Conservation (phyloP, 352 stramenopile species). For the Thalassiosira mediterranea region DNA sequence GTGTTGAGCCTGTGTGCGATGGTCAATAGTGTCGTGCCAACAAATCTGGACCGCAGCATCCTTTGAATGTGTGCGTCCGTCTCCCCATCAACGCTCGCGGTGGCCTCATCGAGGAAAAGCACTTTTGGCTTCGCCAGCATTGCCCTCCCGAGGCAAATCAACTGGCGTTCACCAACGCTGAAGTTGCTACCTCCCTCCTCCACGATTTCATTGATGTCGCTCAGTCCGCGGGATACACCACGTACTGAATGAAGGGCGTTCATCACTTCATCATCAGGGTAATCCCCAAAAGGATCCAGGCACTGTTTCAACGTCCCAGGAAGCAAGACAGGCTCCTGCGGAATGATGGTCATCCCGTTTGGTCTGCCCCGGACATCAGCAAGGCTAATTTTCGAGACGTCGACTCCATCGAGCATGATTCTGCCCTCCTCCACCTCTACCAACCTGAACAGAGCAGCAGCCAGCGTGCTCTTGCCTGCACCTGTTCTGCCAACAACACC, state of each 20-base stretch:
- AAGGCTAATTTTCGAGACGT: conserved; percentile 87
- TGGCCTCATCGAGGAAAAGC: conserved; percentile 95
- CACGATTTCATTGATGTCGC: conserved; percentile 79
- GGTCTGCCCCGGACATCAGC: conserved; percentile 86
- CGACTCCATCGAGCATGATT: conserved; percentile 91
- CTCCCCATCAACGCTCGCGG: conserved; percentile 86
- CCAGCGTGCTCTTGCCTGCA: conserved; percentile 88
- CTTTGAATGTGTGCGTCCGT: conserved; percentile 89
- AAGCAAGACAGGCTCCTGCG: conserved; percentile 93
- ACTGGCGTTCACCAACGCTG: conserved; percentile 92
- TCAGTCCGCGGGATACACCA: conserved; percentile 47
- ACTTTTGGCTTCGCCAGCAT: conserved; percentile 89
- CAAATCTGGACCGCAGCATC: conserved; percentile 87
- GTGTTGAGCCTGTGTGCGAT: conserved; percentile 97
- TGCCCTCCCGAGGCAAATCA: conserved; percentile 95
- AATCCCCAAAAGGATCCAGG: conserved; percentile 86
- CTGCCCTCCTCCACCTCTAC: conserved; percentile 89
- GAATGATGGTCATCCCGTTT: conserved; percentile 90
- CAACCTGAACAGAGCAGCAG: conserved; percentile 91
- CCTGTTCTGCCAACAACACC: conserved; percentile 91
- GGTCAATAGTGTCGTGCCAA: conserved; percentile 91
- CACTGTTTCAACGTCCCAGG: conserved; percentile 90
- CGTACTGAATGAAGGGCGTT: conserved; percentile 84
- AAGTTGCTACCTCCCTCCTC: conserved; percentile 92
- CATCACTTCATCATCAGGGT: conserved; percentile 87